phyloP scores from a whole-genome alignment of 345 rosid species.

The Turnera subulata region DNA sequence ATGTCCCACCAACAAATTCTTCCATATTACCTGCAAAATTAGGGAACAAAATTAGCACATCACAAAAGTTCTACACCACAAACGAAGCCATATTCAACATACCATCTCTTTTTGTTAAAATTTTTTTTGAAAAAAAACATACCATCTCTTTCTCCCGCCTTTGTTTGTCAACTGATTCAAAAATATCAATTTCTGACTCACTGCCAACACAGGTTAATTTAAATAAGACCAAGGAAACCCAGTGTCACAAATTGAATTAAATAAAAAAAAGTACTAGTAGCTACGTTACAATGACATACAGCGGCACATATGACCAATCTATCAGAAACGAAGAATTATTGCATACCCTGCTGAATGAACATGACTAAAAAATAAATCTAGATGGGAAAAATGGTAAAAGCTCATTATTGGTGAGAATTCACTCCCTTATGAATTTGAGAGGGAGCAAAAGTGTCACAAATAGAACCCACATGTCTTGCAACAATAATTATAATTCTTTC shows the following conservation, averaged over 20 bases:
- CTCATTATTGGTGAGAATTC: too few species aligned
- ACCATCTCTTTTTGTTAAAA: constrained; percentile 80
- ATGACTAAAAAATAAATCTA: too few species aligned
- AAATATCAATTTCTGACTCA: constrained; percentile 82
- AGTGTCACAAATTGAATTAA: not conserved
- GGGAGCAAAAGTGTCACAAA: too few species aligned
- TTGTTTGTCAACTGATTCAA: constrained; percentile 74
- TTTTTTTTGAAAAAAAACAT: too few species aligned
- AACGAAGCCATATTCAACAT: constrained; percentile 19
- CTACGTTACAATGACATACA: too few species aligned
- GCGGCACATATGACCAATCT: too few species aligned
- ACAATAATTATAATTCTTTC: too few species aligned
- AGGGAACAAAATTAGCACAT: not conserved
- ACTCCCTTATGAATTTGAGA: too few species aligned
- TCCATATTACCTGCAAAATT: constrained; percentile 65
- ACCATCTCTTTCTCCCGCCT: constrained; percentile 77
- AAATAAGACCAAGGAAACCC: not conserved
- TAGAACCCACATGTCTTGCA: too few species aligned
- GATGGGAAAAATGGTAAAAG: too few species aligned
- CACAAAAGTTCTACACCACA: constrained; percentile 3
- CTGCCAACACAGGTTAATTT: constrained; percentile 34
- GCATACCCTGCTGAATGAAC: not conserved
- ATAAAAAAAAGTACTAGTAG: not conserved
- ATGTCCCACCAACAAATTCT: constrained; percentile 41
- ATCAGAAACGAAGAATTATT: not conserved